A percentile compares a stretch with the other conserved stretches of the same genome.
Conservation (phyloP, 345 rosid genomes). For the Euclidium syriacum region DNA sequence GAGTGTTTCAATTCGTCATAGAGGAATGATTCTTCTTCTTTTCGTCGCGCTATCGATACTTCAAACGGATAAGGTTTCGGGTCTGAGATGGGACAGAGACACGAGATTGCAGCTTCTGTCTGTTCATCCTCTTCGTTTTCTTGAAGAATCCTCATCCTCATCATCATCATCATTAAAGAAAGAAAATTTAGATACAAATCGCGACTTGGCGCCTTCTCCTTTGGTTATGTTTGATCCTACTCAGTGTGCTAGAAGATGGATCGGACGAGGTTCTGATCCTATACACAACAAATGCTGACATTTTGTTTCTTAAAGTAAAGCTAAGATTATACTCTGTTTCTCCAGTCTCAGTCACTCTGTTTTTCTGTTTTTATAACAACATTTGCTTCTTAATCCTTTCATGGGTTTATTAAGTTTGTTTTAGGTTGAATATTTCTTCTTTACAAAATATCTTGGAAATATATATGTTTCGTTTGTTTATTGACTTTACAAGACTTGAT, state of each 20-base stretch:
- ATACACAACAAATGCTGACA: slow-evolving; percentile 73
- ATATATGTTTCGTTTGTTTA: neutral
- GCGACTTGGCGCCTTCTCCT: slow-evolving; percentile 48
- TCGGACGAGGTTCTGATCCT: slow-evolving; percentile 78
- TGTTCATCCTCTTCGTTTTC: slow-evolving; percentile 33
- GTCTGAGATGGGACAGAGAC: slow-evolving; percentile 39
- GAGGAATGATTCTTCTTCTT: slow-evolving; percentile 37
- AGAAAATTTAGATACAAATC: slow-evolving; percentile 23
- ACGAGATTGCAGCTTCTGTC: slow-evolving; percentile 24
- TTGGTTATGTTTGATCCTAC: slow-evolving; percentile 45
- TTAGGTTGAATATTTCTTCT: neutral
- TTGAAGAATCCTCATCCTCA: slow-evolving; percentile 29
- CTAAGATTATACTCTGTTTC: slow-evolving; percentile 5
- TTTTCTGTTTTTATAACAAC: neutral
- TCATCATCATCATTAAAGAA: slow-evolving; percentile 20
- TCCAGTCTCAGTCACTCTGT: neutral
- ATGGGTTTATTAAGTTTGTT: neutral
- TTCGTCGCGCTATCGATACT: slow-evolving; percentile 31
- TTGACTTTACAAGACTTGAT: neutral
- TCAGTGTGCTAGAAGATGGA: slow-evolving; percentile 61
- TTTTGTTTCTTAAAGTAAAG: slow-evolving; percentile 5
- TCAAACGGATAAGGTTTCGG: slow-evolving; percentile 36
- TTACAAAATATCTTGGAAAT: neutral
- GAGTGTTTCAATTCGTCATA: slow-evolving; percentile 29
- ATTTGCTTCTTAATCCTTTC: slow-evolving; percentile 13